Evolutionary conservation across 148 eudicot genomes (phyloP).

Genomic region (Heliosperma pusillum): DNA sequence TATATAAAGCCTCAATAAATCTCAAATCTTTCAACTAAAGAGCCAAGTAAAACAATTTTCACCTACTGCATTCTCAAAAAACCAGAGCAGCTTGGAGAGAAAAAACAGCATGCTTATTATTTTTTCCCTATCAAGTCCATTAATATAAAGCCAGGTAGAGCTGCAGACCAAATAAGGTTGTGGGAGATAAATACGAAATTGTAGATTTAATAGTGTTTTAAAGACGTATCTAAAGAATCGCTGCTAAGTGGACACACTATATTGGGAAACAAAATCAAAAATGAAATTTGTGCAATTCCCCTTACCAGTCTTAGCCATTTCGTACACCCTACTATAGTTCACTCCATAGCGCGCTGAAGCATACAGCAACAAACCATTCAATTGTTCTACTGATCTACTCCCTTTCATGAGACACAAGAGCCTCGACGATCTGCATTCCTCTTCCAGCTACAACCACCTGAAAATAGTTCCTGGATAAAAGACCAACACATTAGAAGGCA

Average conservation of each 20-base stretch:
- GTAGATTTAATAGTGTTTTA: not conserved
- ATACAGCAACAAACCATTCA: conserved; percentile 7
- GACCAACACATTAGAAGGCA: conserved; percentile 6
- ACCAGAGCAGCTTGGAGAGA: not conserved
- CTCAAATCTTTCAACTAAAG: not conserved
- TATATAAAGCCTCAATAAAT: not conserved
- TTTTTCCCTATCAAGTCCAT: not conserved
- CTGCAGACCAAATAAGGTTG: not conserved
- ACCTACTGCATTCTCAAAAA: not conserved
- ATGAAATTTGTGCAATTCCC: not conserved
- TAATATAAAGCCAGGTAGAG: not conserved
- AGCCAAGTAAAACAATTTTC: not conserved
- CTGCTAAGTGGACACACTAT: not conserved
- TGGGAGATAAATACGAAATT: not conserved
- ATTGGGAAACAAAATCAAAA: not conserved
- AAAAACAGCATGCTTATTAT: not conserved
- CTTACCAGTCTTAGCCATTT: not conserved
- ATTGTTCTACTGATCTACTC: conserved; percentile 23
- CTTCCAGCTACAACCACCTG: conserved; percentile 85
- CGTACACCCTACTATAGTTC: not conserved
- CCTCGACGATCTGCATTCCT: conserved; percentile 85
- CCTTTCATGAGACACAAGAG: conserved; percentile 37
- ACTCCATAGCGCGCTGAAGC: not conserved
- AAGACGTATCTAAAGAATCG: not conserved
- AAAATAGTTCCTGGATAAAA: conserved; percentile 55